Percentiles rank a stretch among this genome's conserved stretches.
These are phyloP conservation scores for Irpex sp. DNA, from an alignment of 1,284 basidiomycete species.

Conservation along the genomic window DNA sequence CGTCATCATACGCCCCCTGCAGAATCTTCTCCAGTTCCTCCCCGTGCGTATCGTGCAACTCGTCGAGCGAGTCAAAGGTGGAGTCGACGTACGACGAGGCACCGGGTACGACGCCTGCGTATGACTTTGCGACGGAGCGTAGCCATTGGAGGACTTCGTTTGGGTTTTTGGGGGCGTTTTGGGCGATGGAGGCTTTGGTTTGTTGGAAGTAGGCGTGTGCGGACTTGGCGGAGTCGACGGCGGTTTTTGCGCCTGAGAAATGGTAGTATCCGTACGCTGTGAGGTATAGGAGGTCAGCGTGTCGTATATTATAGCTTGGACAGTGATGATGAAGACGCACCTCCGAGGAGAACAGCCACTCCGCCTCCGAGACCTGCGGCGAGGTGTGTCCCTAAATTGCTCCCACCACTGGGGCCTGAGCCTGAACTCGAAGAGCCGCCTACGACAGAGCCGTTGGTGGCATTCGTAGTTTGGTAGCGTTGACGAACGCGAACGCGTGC, in stretches of 20 bases:
- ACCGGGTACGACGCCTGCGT: conserved; percentile 39
- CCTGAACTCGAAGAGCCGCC: background rate
- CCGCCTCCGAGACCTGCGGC: conserved; percentile 34
- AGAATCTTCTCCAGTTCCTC: conserved; percentile 40
- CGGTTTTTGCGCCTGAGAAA: conserved; percentile 35
- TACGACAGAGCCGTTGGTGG: background rate
- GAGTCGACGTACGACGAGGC: conserved; percentile 37
- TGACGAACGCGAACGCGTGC: conserved; percentile 15
- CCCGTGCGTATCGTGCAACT: conserved; percentile 37
- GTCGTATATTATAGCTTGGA: conserved; percentile 7
- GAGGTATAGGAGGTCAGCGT: background rate
- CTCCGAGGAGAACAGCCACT: conserved; percentile 28
- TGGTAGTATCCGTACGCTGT: conserved; percentile 34
- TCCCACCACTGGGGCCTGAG: conserved; percentile 6
- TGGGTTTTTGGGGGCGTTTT: conserved; percentile 27
- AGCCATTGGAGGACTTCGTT: conserved; percentile 38
- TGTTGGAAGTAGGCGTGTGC: conserved; percentile 30
- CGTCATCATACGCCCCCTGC: conserved; percentile 34
- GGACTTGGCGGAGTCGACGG: conserved; percentile 31
- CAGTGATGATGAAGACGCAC: conserved; percentile 14
- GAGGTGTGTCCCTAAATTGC: conserved; percentile 16
- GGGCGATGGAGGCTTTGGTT: conserved; percentile 32
- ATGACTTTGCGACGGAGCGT: conserved; percentile 36
- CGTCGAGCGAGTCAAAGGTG: conserved; percentile 40
- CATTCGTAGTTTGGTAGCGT: conserved; percentile 13